phyloP scores from a whole-genome alignment of 495 filamentous ascomycete species.

The Aspergillus leporis region DNA sequence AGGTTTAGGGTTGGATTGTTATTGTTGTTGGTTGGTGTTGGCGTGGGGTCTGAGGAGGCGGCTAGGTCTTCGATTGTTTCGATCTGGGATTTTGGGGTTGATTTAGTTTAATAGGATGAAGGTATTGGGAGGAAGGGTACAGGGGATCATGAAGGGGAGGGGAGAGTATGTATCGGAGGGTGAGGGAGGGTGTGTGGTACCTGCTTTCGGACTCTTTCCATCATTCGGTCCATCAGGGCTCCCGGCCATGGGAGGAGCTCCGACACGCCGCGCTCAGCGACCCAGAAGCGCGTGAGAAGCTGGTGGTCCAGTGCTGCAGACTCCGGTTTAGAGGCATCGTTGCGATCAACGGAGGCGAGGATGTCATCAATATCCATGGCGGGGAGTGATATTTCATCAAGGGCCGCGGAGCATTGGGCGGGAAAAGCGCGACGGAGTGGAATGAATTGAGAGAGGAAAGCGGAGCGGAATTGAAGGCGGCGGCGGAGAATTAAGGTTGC shows the following conservation, averaged over 20 bases:
- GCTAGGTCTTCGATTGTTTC: constrained; percentile 74
- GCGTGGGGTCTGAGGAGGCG: constrained; percentile 41
- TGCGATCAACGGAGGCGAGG: constrained; percentile 73
- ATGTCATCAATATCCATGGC: constrained; percentile 89
- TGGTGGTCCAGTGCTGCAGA: constrained; percentile 74
- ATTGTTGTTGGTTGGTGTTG: constrained; percentile 42
- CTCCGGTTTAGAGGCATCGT: constrained; percentile 55
- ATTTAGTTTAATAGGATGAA: too few species aligned
- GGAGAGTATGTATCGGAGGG: too few species aligned
- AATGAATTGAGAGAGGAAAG: constrained; percentile 11
- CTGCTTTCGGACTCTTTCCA: constrained; percentile 69
- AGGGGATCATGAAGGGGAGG: too few species aligned
- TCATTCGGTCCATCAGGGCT: constrained; percentile 71
- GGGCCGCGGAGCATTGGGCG: not conserved
- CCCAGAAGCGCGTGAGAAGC: constrained; percentile 86
- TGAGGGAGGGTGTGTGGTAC: constrained; percentile 35
- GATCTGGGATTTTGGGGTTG: constrained; percentile 54
- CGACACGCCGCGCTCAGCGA: constrained; percentile 84
- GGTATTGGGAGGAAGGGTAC: too few species aligned
- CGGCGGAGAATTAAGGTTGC: constrained; percentile 5
- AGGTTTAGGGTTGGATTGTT: constrained; percentile 89
- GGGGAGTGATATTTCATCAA: not conserved
- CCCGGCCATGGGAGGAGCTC: constrained; percentile 75
- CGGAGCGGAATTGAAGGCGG: constrained; percentile 23
- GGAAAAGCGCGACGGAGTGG: not conserved